Evolutionary conservation across 2,329 filamentous ascomycete genomes (phyloP).

Genomic region (Phaeosphaeriaceae sp.): DNA sequence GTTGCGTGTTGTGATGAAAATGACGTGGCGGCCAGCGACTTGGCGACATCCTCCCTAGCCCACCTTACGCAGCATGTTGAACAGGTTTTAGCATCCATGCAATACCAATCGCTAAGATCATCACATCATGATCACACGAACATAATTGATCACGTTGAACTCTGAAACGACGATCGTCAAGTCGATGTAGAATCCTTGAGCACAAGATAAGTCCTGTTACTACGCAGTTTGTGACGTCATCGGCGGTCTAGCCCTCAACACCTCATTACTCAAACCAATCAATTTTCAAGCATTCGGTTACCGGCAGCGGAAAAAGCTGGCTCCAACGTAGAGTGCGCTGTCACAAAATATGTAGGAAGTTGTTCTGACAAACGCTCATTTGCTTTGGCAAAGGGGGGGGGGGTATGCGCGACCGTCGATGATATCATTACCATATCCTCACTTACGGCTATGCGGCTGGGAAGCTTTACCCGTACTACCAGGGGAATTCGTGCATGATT

Average conservation of each 20-base stretch:
- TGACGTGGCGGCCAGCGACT: too few species aligned
- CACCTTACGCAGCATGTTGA: too few species aligned
- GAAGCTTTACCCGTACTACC: conserved; percentile 10
- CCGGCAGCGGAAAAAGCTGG: conserved; percentile 3
- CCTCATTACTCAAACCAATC: neutral
- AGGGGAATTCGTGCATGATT: neutral
- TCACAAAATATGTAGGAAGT: neutral
- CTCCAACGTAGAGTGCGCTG: neutral
- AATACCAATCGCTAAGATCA: too few species aligned
- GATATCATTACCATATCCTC: conserved; percentile 5
- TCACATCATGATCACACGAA: too few species aligned
- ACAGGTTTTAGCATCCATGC: too few species aligned
- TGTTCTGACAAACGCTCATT: neutral
- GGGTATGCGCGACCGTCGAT: conserved; percentile 5
- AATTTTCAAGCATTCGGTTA: conserved; percentile 1
- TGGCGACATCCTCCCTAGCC: too few species aligned
- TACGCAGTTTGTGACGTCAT: neutral
- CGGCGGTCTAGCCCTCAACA: neutral
- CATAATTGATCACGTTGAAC: too few species aligned
- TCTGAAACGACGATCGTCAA: too few species aligned
- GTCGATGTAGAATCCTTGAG: too few species aligned
- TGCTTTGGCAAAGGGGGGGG: conserved; percentile 2
- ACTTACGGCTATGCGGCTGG: conserved; percentile 9
- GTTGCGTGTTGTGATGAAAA: too few species aligned
- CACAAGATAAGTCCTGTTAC: too few species aligned